A percentile compares a stretch with the other conserved stretches of the same genome.
Conservation (phyloP, 257 asterid species). For the Plectranthus barbatus region DNA sequence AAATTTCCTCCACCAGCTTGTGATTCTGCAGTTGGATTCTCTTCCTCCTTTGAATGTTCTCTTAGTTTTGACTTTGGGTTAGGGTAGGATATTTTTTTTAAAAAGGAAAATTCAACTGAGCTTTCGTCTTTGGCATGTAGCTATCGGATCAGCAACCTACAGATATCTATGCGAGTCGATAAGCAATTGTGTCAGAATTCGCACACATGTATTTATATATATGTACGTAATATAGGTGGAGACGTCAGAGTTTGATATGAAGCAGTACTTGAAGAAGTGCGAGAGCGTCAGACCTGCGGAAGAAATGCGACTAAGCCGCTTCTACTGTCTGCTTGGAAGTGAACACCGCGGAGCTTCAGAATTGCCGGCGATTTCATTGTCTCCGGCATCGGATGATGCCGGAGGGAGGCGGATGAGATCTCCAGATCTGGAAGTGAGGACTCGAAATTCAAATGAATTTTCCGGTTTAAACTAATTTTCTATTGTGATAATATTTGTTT, state of each 20-base stretch:
- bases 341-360: background rate
- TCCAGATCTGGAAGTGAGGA: slow-evolving; percentile 47
- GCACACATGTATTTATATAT: background rate
- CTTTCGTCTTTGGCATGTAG: slow-evolving; percentile 7
- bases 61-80: too few species aligned
- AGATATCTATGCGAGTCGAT: background rate
- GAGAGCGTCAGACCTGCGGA: slow-evolving; percentile 24
- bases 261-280: slow-evolving; percentile 16
- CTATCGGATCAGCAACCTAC: too few species aligned
- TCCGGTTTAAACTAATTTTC: background rate
- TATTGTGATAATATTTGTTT: background rate
- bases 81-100: too few species aligned
- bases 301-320: slow-evolving; percentile 13
- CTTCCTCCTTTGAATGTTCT: too few species aligned
- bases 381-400: slow-evolving; percentile 21
- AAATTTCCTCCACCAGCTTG: too few species aligned
- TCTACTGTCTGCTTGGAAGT: slow-evolving; percentile 16
- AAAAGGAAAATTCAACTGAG: background rate
- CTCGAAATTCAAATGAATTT: slow-evolving; percentile 10
- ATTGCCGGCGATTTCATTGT: slow-evolving; percentile 21
- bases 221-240: background rate
- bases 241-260: slow-evolving; percentile 15
- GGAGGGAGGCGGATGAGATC: slow-evolving; percentile 15
- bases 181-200: background rate
- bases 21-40: too few species aligned